A percentile compares a stretch with the other conserved stretches of the same genome.
Conservation (phyloP, 2,329 filamentous ascomycete genomes). For the Fonsecaea pugnacius region DNA sequence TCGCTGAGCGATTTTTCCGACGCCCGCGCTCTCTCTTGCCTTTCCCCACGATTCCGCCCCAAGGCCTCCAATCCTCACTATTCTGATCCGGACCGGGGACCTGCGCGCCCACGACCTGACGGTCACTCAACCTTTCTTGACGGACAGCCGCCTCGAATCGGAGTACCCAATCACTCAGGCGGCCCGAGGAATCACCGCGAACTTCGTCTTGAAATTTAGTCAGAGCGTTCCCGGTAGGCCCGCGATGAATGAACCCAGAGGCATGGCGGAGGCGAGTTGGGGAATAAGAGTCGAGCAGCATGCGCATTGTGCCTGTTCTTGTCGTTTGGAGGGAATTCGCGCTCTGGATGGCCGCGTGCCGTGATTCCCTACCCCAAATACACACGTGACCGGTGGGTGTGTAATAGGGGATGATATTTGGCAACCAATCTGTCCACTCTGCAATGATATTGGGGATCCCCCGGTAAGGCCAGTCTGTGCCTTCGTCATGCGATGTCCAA, state of each 20-base stretch:
- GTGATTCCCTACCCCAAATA: conserved; percentile 20
- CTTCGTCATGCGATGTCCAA: conserved; percentile 33
- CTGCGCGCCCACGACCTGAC: conserved; percentile 5
- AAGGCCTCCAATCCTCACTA: conserved; percentile 20
- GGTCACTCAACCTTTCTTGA: conserved; percentile 13
- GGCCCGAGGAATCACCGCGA: conserved; percentile 3
- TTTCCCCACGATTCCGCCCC: conserved; percentile 7
- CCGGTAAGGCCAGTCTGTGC: conserved; percentile 42
- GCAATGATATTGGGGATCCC: conserved; percentile 51
- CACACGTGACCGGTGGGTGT: conserved; percentile 47
- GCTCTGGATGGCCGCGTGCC: conserved; percentile 21
- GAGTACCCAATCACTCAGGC: conserved; percentile 22
- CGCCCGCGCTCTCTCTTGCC: background rate
- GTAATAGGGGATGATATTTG: conserved; percentile 44
- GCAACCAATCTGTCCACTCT: conserved; percentile 56
- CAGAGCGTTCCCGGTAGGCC: conserved; percentile 1
- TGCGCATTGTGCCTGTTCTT: conserved; percentile 23
- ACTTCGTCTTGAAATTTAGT: conserved; percentile 20
- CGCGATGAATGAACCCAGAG: conserved; percentile 14
- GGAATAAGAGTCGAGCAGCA: conserved; percentile 29
- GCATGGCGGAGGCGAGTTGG: conserved; percentile 23
- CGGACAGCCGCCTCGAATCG: conserved; percentile 14
- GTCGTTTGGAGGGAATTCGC: conserved; percentile 27
- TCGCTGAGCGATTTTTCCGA: background rate
- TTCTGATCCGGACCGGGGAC: conserved; percentile 1